These are phyloP conservation scores for Artemisia tridentata DNA, from an alignment of 129 eudicot species.

Conservation along the genomic window DNA sequence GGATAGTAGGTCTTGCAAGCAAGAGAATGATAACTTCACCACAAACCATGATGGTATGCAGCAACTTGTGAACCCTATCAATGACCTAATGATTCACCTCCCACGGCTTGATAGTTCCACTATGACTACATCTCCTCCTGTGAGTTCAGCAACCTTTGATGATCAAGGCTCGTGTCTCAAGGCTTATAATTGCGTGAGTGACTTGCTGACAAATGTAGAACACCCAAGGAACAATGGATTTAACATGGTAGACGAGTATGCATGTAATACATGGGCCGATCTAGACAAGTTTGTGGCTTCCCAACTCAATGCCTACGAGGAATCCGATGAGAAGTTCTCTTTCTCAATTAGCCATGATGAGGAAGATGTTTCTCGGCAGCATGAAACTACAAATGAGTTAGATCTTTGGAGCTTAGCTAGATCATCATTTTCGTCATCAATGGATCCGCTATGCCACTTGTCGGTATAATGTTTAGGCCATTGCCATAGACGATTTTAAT, in stretches of 20 bases:
- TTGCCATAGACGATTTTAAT: neutral
- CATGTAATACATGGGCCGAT: constrained; percentile 38
- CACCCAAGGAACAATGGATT: neutral
- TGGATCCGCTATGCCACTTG: constrained; percentile 49
- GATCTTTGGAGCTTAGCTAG: constrained; percentile 47
- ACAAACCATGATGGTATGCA: constrained; percentile 14
- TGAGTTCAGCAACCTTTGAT: constrained; percentile 2
- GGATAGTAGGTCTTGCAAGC: constrained; percentile 41
- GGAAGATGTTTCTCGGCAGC: constrained; percentile 9
- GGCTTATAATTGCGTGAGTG: constrained; percentile 14
- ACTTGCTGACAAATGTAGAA: constrained; percentile 13
- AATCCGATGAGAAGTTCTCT: constrained; percentile 26
- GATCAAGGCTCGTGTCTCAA: constrained; percentile 16
- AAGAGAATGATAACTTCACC: constrained; percentile 28
- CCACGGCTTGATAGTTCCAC: constrained; percentile 51
- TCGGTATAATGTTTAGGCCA: constrained; percentile 32
- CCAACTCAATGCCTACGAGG: constrained; percentile 44
- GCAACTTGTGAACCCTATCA: constrained; percentile 20
- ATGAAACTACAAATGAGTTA: constrained; percentile 8
- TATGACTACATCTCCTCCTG: constrained; percentile 6
- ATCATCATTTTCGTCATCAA: constrained; percentile 24
- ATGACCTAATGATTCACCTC: constrained; percentile 37
- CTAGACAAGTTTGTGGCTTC: constrained; percentile 52
- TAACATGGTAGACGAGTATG: constrained; percentile 11
- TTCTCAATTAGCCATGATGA: constrained; percentile 26